Percentiles rank a stretch among this genome's conserved stretches.
phyloP scores from a whole-genome alignment of 148 eudicot genomes.

The Gaultheria prostrata region DNA sequence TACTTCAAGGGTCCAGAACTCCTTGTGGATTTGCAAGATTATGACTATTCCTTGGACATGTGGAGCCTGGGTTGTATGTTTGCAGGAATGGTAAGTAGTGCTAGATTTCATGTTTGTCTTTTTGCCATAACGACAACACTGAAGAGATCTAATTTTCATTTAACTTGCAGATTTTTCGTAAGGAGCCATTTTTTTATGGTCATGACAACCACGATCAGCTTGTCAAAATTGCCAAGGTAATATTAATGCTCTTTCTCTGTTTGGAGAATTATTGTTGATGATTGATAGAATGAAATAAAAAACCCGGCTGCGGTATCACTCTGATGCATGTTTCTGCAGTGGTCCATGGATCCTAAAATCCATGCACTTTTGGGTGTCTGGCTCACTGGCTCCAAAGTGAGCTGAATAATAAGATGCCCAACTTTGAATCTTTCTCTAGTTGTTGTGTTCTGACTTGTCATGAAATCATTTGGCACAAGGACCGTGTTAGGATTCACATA shows the following conservation, averaged over 20 bases:
- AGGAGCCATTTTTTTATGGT: constrained; percentile 43
- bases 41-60: constrained; percentile 41
- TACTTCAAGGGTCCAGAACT: constrained; percentile 44
- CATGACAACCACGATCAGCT: constrained; percentile 46
- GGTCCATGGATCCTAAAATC: neutral
- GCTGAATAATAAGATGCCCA: neutral
- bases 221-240: constrained; percentile 45
- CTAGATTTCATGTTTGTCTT: neutral
- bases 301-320: neutral
- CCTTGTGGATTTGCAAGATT: constrained; percentile 43
- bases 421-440: neutral
- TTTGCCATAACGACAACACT: neutral
- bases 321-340: neutral
- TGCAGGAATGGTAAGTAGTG: constrained; percentile 37
- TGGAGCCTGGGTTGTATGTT: constrained; percentile 50
- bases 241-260: neutral
- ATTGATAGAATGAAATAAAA: neutral
- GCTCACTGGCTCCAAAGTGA: neutral
- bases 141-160: neutral
- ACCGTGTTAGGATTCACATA: too few species aligned
- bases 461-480: neutral
- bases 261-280: neutral
- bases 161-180: constrained; percentile 37
- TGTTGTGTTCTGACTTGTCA: neutral
- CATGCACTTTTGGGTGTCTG: neutral